Evolutionary conservation across 768 basidiomycete species (phyloP).

Genomic region (Leccinum pellstonianum): DNA sequence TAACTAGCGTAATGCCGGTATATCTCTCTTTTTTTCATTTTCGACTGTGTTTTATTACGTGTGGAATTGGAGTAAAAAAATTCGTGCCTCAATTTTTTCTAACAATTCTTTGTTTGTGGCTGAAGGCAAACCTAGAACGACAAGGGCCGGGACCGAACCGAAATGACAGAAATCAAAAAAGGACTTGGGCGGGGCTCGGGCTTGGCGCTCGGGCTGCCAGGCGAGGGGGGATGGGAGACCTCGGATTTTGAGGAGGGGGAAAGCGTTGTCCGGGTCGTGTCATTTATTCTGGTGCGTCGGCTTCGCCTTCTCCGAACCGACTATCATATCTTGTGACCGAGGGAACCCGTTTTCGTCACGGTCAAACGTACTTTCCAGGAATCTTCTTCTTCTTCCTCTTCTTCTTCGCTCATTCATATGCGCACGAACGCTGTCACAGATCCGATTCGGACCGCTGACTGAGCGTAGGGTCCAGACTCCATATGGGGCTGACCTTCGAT

Average conservation of each 20-base stretch:
- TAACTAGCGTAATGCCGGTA: constrained; percentile 28
- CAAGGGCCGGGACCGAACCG: background rate
- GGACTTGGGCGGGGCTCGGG: background rate
- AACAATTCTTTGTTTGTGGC: background rate
- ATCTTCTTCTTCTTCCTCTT: background rate
- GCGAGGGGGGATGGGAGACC: too few relatives aligned
- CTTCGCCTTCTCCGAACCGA: background rate
- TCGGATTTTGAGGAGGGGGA: too few relatives aligned
- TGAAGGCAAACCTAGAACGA: background rate
- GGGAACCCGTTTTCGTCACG: background rate
- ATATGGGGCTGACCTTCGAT: too few relatives aligned
- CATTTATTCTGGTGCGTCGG: too few relatives aligned
- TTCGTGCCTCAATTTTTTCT: background rate
- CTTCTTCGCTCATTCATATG: background rate
- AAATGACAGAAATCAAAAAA: background rate
- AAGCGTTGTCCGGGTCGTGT: too few relatives aligned
- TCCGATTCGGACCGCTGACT: too few relatives aligned
- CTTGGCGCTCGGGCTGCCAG: background rate
- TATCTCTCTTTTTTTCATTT: background rate
- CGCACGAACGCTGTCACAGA: background rate
- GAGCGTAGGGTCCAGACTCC: too few relatives aligned
- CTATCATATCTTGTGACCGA: background rate
- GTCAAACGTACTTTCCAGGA: background rate
- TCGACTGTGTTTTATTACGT: background rate
- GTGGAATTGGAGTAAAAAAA: background rate